phyloP scores from a whole-genome alignment of 2,329 filamentous ascomycete genomes.

The Coniochaeta prunicola region DNA sequence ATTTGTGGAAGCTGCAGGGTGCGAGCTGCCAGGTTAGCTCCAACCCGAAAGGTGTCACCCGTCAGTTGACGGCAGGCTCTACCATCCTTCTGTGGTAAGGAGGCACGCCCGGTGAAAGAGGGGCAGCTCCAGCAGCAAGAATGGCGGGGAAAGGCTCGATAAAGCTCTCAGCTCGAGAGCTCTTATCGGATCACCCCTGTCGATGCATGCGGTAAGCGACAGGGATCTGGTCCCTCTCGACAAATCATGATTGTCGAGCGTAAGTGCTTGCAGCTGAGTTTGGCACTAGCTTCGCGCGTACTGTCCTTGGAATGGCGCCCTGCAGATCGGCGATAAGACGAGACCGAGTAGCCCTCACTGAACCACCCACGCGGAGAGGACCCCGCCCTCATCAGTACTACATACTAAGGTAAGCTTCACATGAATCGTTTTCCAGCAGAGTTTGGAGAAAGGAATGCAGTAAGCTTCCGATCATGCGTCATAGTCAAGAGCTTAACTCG shows the following conservation, averaged over 20 bases:
- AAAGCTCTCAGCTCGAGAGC: slow-evolving; percentile 3
- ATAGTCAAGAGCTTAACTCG: background rate
- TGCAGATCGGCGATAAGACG: background rate
- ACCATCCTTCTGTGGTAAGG: background rate
- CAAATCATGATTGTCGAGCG: background rate
- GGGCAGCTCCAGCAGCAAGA: background rate
- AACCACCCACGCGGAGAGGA: background rate
- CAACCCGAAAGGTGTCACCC: background rate
- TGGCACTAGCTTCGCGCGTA: slow-evolving; percentile 1
- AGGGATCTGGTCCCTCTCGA: background rate
- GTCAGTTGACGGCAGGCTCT: background rate
- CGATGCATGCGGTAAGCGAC: background rate
- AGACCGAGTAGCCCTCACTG: background rate
- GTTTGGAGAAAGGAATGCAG: background rate
- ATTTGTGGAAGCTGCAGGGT: background rate
- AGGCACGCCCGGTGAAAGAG: background rate
- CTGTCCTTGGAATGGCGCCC: background rate
- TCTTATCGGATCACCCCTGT: background rate
- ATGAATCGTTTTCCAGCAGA: background rate
- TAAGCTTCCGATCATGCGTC: background rate
- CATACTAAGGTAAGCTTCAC: background rate
- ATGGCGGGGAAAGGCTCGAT: background rate
- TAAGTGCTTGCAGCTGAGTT: slow-evolving; percentile 4
- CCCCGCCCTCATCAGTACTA: background rate
- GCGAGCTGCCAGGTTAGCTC: background rate